A percentile compares a stretch with the other conserved stretches of the same genome.
phyloP scores from a whole-genome alignment of 1,284 basidiomycete genomes.

The Dichomitus squalens region DNA sequence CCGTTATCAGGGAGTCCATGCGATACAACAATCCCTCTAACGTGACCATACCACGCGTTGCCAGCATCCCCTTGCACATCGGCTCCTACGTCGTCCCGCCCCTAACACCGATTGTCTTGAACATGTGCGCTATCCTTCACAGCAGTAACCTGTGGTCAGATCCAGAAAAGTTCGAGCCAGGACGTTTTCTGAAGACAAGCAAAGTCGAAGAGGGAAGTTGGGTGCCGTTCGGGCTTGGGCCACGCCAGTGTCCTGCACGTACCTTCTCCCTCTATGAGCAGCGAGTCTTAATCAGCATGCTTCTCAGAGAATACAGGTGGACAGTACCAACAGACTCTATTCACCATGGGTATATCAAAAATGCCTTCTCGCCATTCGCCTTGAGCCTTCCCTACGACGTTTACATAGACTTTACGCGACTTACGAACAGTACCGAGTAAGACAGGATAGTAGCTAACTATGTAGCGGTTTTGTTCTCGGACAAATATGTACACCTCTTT shows the following conservation, averaged over 20 bases:
- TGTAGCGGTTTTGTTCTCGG: too few relatives aligned
- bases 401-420: slow-evolving; percentile 26
- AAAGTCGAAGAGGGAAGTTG: slow-evolving; percentile 7
- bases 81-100: slow-evolving; percentile 21
- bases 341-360: slow-evolving; percentile 29
- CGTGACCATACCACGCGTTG: slow-evolving; percentile 32
- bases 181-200: slow-evolving; percentile 23
- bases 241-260: slow-evolving; percentile 33
- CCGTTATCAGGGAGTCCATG: slow-evolving; percentile 37
- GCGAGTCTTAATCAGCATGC: slow-evolving; percentile 32
- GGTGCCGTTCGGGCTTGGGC: slow-evolving; percentile 25
- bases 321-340: slow-evolving; percentile 30
- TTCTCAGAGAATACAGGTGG: slow-evolving; percentile 34
- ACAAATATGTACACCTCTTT: too few relatives aligned
- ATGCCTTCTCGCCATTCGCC: slow-evolving; percentile 37
- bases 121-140: slow-evolving; percentile 36
- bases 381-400: slow-evolving; percentile 30
- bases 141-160: slow-evolving; percentile 26
- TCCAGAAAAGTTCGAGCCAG: slow-evolving; percentile 25
- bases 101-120: slow-evolving; percentile 30
- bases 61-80: slow-evolving; percentile 20
- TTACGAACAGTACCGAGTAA: too few relatives aligned
- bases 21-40: slow-evolving; percentile 37
- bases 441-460: too few relatives aligned
- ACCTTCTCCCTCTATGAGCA: slow-evolving; percentile 38